Conservation (phyloP, 805 yeast genomes). For the Phaffomyces thermotolerans region DNA sequence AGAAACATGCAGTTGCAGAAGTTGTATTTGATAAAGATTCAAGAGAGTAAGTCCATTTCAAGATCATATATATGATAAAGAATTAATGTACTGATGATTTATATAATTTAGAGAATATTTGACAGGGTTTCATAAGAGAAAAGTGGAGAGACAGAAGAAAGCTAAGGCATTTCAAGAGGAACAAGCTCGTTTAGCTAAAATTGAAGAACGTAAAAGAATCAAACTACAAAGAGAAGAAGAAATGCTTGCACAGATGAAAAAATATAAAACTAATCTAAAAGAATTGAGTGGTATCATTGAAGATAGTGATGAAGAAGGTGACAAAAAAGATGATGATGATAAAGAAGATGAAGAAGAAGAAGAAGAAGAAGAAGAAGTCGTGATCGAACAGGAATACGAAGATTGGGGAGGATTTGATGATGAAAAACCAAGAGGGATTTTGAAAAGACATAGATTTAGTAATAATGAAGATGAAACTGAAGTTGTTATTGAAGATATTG, state of each 20-base stretch:
- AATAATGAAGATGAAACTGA: slow-evolving; percentile 27
- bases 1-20: slow-evolving; percentile 68
- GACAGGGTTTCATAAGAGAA: slow-evolving; percentile 95
- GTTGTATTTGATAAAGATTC: slow-evolving; percentile 76
- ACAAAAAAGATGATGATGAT: slow-evolving; percentile 22
- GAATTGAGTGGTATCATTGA: slow-evolving; percentile 19
- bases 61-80: neutral
- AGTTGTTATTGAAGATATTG: slow-evolving; percentile 43
- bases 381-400: slow-evolving; percentile 27
- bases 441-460: slow-evolving; percentile 23
- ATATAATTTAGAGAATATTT: slow-evolving; percentile 49
- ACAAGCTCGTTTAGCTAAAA: slow-evolving; percentile 60
- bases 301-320: slow-evolving; percentile 25
- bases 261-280: slow-evolving; percentile 42
- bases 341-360: slow-evolving; percentile 5
- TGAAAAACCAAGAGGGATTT: slow-evolving; percentile 21
- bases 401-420: slow-evolving; percentile 35
- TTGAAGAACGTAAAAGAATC: slow-evolving; percentile 64
- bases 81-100: neutral
- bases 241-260: slow-evolving; percentile 54
- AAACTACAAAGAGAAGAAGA: slow-evolving; percentile 66
- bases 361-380: slow-evolving; percentile 25
- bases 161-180: slow-evolving; percentile 75
- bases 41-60: slow-evolving; percentile 35
- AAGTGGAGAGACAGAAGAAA: slow-evolving; percentile 77